Base-by-base conservation (phyloP, 371 early-diverging fungal species). In the Dichotomocladium elegans region DNA sequence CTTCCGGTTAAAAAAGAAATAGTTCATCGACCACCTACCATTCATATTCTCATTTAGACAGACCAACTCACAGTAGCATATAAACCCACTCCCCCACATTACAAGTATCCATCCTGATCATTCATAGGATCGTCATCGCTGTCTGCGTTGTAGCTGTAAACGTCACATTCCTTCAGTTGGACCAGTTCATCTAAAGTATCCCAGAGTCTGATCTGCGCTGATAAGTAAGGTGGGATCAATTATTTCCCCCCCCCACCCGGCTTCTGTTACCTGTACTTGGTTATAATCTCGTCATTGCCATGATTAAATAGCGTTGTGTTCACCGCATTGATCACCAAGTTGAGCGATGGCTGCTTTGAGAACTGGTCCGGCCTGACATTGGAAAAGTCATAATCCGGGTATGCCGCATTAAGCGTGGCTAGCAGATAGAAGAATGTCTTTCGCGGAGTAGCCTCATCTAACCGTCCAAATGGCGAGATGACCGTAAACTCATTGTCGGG, bases 371-470 rank as follows among this genome's bases (percentile, higher is more conserved):
- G 93, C 49, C 87, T 85, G 11, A 91, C 75, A 47, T 92, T 91
- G 50, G 92, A 91, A 74, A 96, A 96, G 64, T 95, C 97, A 58
- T 94, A 89, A 57, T 96, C 95, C 3, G 97, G 95, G 57, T 89
- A 96, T 2, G 92, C 88, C 4, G 94, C 90, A 58, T 96, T 96
- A 34, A 96, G 73, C 0, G 95, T 95, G 8, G 92, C 91, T 30
- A 96, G 80, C 10, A 96, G 78, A 65, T 92, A 95, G 62, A 93
- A 95, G 46, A 95, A 78, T 2, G 92, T 92, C 73, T 87, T 90
- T 51, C 88, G 66, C 25, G 90, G 86, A 5, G 90, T 76, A 1
- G 86, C 60, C 61, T 93, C 85, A 19, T 87, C 81, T 62, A 94
- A 69, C 5, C 92, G 85, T 3, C 94, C 95, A 73, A 89, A 93